A percentile compares a stretch with the other conserved stretches of the same genome.
Evolutionary conservation across 805 yeast species (phyloP).

Genomic region (Metschnikowia gelsemii): DNA sequence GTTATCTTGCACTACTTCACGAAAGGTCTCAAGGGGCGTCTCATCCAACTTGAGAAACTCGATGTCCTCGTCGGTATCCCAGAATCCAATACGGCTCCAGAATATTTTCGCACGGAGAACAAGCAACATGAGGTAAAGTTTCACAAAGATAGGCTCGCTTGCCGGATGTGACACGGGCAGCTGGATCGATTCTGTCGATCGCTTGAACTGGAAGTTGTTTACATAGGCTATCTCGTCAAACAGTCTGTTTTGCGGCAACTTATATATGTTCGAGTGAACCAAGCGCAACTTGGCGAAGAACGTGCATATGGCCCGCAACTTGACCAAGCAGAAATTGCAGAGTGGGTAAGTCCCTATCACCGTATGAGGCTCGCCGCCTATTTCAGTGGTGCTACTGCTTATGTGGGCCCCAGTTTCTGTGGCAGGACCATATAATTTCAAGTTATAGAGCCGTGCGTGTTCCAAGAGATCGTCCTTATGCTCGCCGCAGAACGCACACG

Average conservation of each 20-base stretch:
- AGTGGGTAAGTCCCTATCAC: constrained; percentile 55
- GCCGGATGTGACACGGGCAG: constrained; percentile 11
- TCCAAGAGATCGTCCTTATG: constrained; percentile 63
- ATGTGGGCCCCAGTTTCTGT: constrained; percentile 12
- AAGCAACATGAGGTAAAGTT: constrained; percentile 51
- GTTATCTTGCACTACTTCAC: constrained; percentile 15
- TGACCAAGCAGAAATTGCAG: constrained; percentile 77
- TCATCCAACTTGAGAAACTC: constrained; percentile 23
- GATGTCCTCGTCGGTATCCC: constrained; percentile 53
- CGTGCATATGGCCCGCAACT: constrained; percentile 80
- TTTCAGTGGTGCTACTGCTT: constrained; percentile 14
- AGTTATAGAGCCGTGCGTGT: constrained; percentile 72
- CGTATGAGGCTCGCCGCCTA: constrained; percentile 26
- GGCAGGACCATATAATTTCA: constrained; percentile 47
- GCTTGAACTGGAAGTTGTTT: constrained; percentile 30
- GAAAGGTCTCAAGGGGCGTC: constrained; percentile 14
- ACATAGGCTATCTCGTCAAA: constrained; percentile 28
- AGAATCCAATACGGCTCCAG: constrained; percentile 81
- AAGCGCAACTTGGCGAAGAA: constrained; percentile 73
- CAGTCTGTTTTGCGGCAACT: constrained; percentile 39
- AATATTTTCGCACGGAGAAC: constrained; percentile 70
- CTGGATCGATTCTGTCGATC: constrained; percentile 16
- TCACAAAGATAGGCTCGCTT: constrained; percentile 38
- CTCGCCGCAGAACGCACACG: constrained; percentile 88
- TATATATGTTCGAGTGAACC: constrained; percentile 55